These are phyloP conservation scores for Favolaschia claudopus DNA, from an alignment of 768 basidiomycete species.

Conservation along the genomic window DNA sequence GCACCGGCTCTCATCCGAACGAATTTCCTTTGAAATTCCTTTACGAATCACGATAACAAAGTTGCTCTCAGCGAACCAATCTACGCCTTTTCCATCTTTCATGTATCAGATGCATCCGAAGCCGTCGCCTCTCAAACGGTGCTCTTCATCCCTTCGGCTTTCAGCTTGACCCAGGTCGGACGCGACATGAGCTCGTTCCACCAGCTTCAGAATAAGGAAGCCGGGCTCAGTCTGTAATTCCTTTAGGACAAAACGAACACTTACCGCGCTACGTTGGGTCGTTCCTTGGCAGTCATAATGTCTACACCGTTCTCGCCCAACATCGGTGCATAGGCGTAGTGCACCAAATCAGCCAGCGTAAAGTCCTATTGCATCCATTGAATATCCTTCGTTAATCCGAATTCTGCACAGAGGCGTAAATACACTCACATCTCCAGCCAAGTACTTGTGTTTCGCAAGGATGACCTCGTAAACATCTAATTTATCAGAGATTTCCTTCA, in stretches of 20 bases:
- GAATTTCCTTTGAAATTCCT: too few relatives aligned
- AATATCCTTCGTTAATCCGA: neutral
- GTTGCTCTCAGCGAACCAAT: too few relatives aligned
- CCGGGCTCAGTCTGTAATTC: too few relatives aligned
- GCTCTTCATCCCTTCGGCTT: constrained; percentile 4
- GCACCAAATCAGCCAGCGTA: constrained; percentile 61
- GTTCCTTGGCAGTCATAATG: constrained; percentile 31
- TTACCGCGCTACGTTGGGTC: constrained; percentile 50
- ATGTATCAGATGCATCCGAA: too few relatives aligned
- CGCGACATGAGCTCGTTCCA: constrained; percentile 9
- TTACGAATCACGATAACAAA: too few relatives aligned
- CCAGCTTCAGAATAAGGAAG: constrained; percentile 8
- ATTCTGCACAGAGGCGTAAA: neutral
- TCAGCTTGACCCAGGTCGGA: constrained; percentile 4
- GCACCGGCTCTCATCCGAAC: too few relatives aligned
- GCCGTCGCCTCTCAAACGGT: too few relatives aligned
- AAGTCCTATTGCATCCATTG: constrained; percentile 30
- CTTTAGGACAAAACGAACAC: neutral
- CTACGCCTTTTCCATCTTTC: too few relatives aligned
- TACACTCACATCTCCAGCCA: constrained; percentile 48
- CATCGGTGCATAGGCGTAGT: constrained; percentile 45
- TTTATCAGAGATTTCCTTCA: constrained; percentile 35
- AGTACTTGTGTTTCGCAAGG: constrained; percentile 51
- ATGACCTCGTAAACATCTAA: constrained; percentile 53
- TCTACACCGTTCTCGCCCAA: constrained; percentile 24